Evolutionary conservation across 352 stramenopile species (phyloP), one percentile per base, ranked within the genome.

Genomic region (Peronospora belbahrii): DNA sequence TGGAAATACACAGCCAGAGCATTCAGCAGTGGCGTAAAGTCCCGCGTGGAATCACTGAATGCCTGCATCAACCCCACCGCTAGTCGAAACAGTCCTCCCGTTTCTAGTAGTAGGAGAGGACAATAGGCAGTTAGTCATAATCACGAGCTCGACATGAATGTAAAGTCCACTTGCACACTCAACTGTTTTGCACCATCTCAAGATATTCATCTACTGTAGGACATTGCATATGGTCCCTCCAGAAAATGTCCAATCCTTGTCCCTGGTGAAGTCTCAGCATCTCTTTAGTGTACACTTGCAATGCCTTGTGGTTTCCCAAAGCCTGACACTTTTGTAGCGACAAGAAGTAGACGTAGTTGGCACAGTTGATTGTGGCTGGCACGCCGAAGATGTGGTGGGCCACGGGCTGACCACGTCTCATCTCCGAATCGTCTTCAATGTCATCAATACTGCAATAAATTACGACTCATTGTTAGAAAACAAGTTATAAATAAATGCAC

Each of bases 261-360:
- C 95, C 95, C 37, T 96, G 74, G 56, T 98, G 93, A 23, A 98
- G 74, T 48, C 94, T 87, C 25, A 98, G 76, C 67, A 98, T 89
- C 74, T 98, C 95, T 4, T 75, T 52, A 5, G 97, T 95, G 67
- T 98, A 98, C 20, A 97, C 80, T 31, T 91, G 58, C 62, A 95
- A 81, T 31, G 85, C 85, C 23, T 64, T 50, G 4, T 82, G 60
- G 60, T 92, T 98, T 4, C 77, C 54, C 6, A 98, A 64, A 9
- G 67, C 62, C 25, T 97, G 82, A 53, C 85, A 97, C 40, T 81
- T 74, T 60, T 98, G 87, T 47, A 98, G 66, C 15, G 95, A 96
- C 48, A 97, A 52, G 60, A 98, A 98, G 55, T 98, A 98, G 6
- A 97, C 92, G 65, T 98, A 99, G 60, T 99, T 99, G 42, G 93